A percentile compares a stretch with the other conserved stretches of the same genome.
phyloP scores from a whole-genome alignment of 495 filamentous ascomycete species.

The Evernia prunastri region DNA sequence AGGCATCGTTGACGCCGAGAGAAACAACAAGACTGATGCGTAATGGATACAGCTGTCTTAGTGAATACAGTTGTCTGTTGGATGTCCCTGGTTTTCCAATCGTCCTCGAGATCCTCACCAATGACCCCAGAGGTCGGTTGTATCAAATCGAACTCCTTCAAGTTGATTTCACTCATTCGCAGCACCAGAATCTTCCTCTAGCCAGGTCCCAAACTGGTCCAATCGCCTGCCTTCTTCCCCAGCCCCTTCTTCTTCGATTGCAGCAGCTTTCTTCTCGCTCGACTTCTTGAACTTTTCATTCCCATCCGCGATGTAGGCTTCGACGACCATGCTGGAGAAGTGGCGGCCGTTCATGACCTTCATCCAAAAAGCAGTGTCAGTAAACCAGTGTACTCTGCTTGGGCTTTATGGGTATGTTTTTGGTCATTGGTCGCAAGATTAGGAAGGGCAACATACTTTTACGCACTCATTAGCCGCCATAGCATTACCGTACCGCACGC shows the following conservation, averaged over 20 bases:
- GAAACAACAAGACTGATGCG: not conserved
- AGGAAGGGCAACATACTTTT: conserved; percentile 35
- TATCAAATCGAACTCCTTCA: not conserved
- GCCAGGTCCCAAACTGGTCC: conserved; percentile 51
- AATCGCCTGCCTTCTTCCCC: conserved; percentile 45
- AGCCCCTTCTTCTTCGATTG: conserved; percentile 41
- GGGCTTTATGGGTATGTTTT: not conserved
- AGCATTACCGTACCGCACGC: conserved; percentile 64
- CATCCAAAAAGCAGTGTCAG: not conserved
- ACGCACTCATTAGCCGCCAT: conserved; percentile 71
- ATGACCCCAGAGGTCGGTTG: not conserved
- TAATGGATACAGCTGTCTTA: too few relatives aligned
- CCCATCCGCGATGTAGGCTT: conserved; percentile 70
- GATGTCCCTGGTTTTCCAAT: not conserved
- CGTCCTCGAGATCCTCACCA: not conserved
- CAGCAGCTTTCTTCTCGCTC: conserved; percentile 39
- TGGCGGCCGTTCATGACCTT: conserved; percentile 73
- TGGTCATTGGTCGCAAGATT: not conserved
- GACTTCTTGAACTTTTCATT: conserved; percentile 71
- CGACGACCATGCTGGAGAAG: conserved; percentile 67
- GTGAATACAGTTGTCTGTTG: not conserved
- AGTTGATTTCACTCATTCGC: not conserved
- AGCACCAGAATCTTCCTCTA: conserved; percentile 34
- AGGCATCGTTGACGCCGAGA: not conserved
- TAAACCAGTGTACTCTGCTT: not conserved